These are phyloP conservation scores for Lepiota venenata DNA, from an alignment of 768 basidiomycete species.

Conservation along the genomic window DNA sequence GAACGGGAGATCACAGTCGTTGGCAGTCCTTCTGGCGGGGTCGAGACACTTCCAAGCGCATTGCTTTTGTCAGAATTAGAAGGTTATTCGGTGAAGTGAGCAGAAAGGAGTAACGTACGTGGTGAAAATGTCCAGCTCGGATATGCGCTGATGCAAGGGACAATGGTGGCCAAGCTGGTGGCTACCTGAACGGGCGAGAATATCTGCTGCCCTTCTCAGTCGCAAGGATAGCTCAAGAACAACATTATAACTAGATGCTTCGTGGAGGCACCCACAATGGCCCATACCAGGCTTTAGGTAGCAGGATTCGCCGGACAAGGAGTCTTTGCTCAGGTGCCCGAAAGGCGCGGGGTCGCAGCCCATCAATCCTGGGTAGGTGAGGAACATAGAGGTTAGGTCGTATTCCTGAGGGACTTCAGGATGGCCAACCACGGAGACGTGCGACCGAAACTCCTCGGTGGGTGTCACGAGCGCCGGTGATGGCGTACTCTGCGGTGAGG, in stretches of 20 bases:
- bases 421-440: conserved; percentile 23
- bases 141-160: conserved; percentile 39
- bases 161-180: conserved; percentile 36
- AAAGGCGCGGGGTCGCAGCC: conserved; percentile 21
- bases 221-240: conserved; percentile 64
- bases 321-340: conserved; percentile 7
- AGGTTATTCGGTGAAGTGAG: background rate
- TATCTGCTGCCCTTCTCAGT: conserved; percentile 54
- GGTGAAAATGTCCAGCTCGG: conserved; percentile 30
- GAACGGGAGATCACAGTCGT: background rate
- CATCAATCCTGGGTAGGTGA: conserved; percentile 29
- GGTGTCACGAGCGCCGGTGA: conserved; percentile 43
- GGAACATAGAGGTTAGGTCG: conserved; percentile 39
- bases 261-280: conserved; percentile 59
- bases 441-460: conserved; percentile 38
- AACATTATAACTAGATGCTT: conserved; percentile 50
- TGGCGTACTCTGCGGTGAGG: conserved; percentile 33
- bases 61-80: background rate
- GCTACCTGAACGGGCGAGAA: conserved; percentile 44
- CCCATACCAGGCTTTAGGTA: conserved; percentile 26
- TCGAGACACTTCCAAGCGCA: conserved; percentile 28
- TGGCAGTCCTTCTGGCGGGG: conserved; percentile 23
- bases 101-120: conserved; percentile 4
- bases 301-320: conserved; percentile 21
- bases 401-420: conserved; percentile 31